phyloP scores from a whole-genome alignment of 345 rosid species.

The Triadica sebifera region DNA sequence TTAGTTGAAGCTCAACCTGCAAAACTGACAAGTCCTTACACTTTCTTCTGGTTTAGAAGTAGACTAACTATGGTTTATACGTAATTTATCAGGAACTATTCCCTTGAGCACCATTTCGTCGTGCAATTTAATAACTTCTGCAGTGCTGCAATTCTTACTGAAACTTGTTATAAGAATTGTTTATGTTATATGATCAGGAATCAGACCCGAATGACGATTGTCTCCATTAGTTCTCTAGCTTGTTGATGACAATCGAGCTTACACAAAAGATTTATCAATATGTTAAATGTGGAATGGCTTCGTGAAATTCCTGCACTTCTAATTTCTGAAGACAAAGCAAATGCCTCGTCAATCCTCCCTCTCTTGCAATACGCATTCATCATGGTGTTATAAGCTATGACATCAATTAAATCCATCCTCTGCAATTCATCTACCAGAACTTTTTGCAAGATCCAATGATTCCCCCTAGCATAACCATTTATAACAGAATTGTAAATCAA shows the following conservation, averaged over 20 bases:
- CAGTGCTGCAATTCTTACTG: constrained; percentile 34
- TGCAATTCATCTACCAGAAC: constrained; percentile 22
- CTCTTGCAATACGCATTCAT: constrained; percentile 41
- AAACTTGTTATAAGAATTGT: constrained; percentile 45
- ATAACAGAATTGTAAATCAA: constrained; percentile 51
- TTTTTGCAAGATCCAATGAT: constrained; percentile 27
- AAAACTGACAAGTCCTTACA: no score
- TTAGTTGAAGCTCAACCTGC: no score
- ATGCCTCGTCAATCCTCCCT: constrained; percentile 44
- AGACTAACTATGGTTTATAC: no score
- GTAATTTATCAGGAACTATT: constrained; percentile 41
- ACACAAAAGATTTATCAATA: constrained; percentile 52
- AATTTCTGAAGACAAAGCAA: constrained; percentile 33
- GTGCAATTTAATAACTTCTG: constrained; percentile 58
- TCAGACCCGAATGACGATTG: constrained; percentile 39
- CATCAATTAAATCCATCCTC: constrained; percentile 32
- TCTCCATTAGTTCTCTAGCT: constrained; percentile 46
- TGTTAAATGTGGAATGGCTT: constrained; percentile 47
- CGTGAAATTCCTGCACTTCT: constrained; percentile 29
- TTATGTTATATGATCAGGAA: constrained; percentile 53
- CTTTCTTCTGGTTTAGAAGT: no score
- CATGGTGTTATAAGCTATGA: constrained; percentile 50
- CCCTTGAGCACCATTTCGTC: constrained; percentile 60
- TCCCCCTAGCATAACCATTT: constrained; percentile 55
- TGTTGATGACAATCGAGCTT: constrained; percentile 48